A percentile compares a stretch with the other conserved stretches of the same genome.
Conservation (phyloP, 176 grass and related monocot genomes). For the Saccharum officinarum region DNA sequence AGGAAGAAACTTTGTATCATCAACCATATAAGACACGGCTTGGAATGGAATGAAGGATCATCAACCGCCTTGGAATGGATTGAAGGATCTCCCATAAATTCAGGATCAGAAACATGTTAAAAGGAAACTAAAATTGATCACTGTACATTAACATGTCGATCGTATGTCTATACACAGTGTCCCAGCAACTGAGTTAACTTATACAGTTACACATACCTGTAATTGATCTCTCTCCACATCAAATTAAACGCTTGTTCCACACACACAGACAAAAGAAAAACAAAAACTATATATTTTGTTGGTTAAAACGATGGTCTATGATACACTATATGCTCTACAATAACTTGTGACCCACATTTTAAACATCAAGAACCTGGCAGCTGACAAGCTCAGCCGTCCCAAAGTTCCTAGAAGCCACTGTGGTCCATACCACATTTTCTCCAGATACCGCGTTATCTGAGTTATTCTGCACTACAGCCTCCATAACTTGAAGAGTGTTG, state of each 20-base stretch:
- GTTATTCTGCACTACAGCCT: constrained; percentile 43
- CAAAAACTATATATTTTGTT: not conserved
- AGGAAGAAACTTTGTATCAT: too few species aligned
- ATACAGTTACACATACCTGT: constrained; percentile 6
- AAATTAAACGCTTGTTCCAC: not conserved
- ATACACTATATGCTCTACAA: not conserved
- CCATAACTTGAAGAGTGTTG: constrained; percentile 56
- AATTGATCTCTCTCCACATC: not conserved
- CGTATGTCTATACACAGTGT: not conserved
- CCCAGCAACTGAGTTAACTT: not conserved
- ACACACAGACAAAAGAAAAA: not conserved
- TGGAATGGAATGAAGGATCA: not conserved
- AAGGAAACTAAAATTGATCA: not conserved
- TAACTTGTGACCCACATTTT: not conserved
- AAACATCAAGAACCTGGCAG: constrained; percentile 77
- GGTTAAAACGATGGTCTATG: not conserved
- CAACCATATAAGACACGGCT: too few species aligned
- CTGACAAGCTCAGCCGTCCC: constrained; percentile 75
- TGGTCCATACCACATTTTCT: constrained; percentile 56
- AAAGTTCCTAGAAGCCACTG: constrained; percentile 65
- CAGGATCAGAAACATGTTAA: not conserved
- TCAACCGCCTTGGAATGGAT: not conserved
- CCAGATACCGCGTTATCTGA: not conserved
- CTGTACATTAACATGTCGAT: constrained; percentile 11
- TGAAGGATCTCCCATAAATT: not conserved